These are phyloP conservation scores for Thraustochytrium striatum DNA, from an alignment of 352 stramenopile species.

Conservation along the genomic window DNA sequence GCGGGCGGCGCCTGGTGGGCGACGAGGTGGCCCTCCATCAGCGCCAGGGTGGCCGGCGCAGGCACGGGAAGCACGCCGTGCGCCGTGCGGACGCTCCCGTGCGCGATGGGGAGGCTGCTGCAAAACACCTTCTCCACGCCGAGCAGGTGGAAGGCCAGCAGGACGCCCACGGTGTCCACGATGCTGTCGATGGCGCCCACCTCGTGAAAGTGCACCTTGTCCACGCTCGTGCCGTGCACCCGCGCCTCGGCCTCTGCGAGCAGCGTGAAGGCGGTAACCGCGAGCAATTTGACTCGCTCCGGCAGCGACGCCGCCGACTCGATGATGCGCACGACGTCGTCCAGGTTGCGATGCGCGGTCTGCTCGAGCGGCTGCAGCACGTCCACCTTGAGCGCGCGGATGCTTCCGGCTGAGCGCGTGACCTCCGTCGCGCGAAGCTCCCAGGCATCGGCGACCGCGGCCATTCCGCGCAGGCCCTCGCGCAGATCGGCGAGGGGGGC, in stretches of 20 bases:
- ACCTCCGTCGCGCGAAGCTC: conserved; percentile 64
- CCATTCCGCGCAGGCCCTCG: conserved; percentile 61
- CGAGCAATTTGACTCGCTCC: conserved; percentile 75
- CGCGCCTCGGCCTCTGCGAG: conserved; percentile 85
- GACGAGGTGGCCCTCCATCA: conserved; percentile 82
- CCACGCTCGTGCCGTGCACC: conserved; percentile 82
- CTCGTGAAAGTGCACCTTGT: conserved; percentile 94
- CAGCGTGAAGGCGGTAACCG: conserved; percentile 79
- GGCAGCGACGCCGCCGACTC: conserved; percentile 68
- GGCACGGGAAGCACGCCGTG: conserved; percentile 92
- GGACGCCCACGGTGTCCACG: conserved; percentile 88
- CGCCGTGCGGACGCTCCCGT: conserved; percentile 85
- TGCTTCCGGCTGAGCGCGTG: conserved; percentile 76
- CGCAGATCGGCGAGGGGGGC: conserved; percentile 64
- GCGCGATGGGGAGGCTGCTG: conserved; percentile 76
- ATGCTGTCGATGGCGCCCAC: conserved; percentile 94
- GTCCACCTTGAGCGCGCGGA: conserved; percentile 78
- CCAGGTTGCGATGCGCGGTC: conserved; percentile 78
- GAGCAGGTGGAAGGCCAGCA: conserved; percentile 85
- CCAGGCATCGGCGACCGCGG: conserved; percentile 65
- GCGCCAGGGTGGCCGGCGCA: conserved; percentile 83
- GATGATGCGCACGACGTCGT: conserved; percentile 79
- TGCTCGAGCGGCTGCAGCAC: conserved; percentile 80
- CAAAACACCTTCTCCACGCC: conserved; percentile 77
- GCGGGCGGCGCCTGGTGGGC: conserved; percentile 50